A percentile compares a stretch with the other conserved stretches of the same genome.
phyloP scores from a whole-genome alignment of 2,329 filamentous ascomycete genomes.

The Aspergillus transmontanensis region DNA sequence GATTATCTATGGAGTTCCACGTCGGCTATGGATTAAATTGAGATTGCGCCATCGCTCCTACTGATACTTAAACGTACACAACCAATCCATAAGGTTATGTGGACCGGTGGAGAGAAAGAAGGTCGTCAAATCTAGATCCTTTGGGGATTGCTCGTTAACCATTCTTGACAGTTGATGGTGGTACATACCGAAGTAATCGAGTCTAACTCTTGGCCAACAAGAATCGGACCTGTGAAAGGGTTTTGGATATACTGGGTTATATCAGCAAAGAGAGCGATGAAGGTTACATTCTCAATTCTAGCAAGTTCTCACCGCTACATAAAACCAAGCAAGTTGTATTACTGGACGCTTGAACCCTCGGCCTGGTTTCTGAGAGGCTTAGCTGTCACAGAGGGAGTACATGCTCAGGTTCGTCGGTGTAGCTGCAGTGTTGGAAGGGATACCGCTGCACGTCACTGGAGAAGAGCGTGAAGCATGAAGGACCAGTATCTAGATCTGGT shows the following conservation, averaged over 20 bases:
- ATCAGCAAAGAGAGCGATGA: background rate
- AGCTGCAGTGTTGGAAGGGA: background rate
- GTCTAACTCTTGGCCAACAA: background rate
- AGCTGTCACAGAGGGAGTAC: background rate
- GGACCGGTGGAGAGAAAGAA: background rate
- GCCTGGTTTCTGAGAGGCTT: background rate
- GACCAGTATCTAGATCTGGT: background rate
- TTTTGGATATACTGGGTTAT: too few species aligned
- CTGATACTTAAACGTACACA: too few species aligned
- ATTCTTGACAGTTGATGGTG: background rate
- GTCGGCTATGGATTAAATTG: background rate
- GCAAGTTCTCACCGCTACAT: background rate
- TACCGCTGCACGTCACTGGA: background rate
- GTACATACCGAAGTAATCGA: background rate
- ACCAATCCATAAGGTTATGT: background rate
- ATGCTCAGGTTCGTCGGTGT: background rate
- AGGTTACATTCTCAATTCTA: background rate
- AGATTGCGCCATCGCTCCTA: background rate
- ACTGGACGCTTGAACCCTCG: background rate
- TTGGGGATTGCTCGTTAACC: background rate
- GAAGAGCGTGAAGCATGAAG: background rate
- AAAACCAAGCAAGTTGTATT: background rate
- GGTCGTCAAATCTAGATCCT: background rate
- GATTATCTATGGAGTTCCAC: background rate
- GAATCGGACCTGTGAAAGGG: background rate